Percentiles rank a stretch among this genome's conserved stretches.
phyloP scores from a whole-genome alignment of 805 yeast genomes.

The Babjeviella inositovora region DNA sequence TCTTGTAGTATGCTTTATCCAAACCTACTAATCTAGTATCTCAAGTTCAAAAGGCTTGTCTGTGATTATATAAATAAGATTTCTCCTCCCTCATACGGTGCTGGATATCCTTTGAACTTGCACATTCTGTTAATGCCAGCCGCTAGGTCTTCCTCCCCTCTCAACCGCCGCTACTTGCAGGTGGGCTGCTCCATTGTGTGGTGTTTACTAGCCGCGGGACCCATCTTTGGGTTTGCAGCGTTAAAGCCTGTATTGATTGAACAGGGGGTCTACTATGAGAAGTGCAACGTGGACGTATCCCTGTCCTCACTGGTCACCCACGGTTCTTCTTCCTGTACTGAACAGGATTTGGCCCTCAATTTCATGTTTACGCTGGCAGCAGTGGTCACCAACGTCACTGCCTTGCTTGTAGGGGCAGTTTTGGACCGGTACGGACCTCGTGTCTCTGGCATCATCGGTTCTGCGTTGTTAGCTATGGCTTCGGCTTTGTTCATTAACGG shows the following conservation, averaged over 20 bases:
- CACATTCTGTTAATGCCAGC: too few species aligned
- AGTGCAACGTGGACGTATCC: slow-evolving; percentile 27
- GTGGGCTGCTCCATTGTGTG: slow-evolving; percentile 62
- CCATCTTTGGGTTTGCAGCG: slow-evolving; percentile 93
- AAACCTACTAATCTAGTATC: too few species aligned
- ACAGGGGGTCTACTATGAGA: slow-evolving; percentile 60
- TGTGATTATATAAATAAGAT: too few species aligned
- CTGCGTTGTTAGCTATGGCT: slow-evolving; percentile 40
- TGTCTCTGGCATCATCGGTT: slow-evolving; percentile 62
- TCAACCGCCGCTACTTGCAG: slow-evolving; percentile 38
- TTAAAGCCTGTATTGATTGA: slow-evolving; percentile 65
- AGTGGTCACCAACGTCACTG: slow-evolving; percentile 70
- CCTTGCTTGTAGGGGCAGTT: slow-evolving; percentile 68
- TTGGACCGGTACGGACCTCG: slow-evolving; percentile 74
- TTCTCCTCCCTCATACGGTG: too few species aligned
- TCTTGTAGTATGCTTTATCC: too few species aligned
- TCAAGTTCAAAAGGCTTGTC: too few species aligned
- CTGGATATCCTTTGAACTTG: too few species aligned
- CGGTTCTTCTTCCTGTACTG: slow-evolving; percentile 28
- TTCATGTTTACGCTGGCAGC: slow-evolving; percentile 78
- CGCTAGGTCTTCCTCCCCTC: too few species aligned
- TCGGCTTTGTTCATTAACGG: slow-evolving; percentile 28
- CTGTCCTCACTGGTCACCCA: too few species aligned
- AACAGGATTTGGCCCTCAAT: slow-evolving; percentile 75
- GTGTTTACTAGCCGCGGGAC: slow-evolving; percentile 89